Evolutionary conservation across 73 alveolate genomes (phyloP), one percentile per base, ranked within the genome.

Genomic region (Tetrahymena malaccensis): DNA sequence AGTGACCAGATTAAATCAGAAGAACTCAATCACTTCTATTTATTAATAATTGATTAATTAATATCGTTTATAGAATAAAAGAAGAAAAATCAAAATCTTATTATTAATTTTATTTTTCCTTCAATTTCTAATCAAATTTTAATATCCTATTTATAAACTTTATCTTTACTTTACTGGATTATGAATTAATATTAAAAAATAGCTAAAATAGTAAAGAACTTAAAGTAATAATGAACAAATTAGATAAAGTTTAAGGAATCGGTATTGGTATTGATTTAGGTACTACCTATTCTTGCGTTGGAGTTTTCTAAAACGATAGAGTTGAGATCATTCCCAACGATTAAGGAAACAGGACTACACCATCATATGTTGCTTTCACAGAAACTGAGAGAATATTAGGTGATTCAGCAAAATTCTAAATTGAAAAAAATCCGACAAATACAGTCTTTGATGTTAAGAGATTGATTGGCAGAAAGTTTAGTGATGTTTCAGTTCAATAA

Each of bases 221-320:
- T 50, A 10, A 50, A 50, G 16, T 10, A 13, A 19, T 3, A 0
- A 50, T 50, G 83, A 15, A 31, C 16, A 50, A 50, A 21, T 11
- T 11, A 6, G 83, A 50, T 50, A 50, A 50, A 50, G 27, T 15
- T 50, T 11, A 15, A 93, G 99, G 99, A 34, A 98, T 99, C 35
- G 99, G 96, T 16, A 95, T 98, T 44, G 99, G 99, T 70, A 98
- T 98, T 55, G 99, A 98, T 97, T 85, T 98, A 22, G 99, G 99
- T 19, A 98, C 99, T 34, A 98, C 99, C 94, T 98, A 96, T 96
- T 98, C 99, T 33, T 98, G 99, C 85, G 99, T 98, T 11, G 99
- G 99, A 22, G 94, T 98, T 70, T 98, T 85, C 85, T 94, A 96
- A 96, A 98, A 98, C 96, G 98, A 98, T 33, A 93, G 98, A 85